Evolutionary conservation across 768 basidiomycete species (phyloP), one percentile per base, ranked within the genome.

Genomic region (Boletus eberwhitei): DNA sequence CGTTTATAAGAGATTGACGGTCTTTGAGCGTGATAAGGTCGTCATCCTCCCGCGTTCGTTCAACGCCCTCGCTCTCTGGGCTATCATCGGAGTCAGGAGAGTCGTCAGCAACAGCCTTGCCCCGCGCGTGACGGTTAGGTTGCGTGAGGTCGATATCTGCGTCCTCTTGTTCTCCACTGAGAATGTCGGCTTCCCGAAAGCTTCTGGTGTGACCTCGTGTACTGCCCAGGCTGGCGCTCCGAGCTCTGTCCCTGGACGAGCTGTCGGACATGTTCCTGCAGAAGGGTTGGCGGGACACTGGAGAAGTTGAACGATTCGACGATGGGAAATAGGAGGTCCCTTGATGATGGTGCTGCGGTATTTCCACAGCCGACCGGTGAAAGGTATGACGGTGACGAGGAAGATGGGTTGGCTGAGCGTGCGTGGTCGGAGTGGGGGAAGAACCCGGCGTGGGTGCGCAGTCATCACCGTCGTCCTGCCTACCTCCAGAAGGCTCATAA

Each of bases 1-100:
- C 95, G 74, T 99, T 99, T 69, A 98, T 97, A 63, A 97, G 88
- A 40, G 95, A 97, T 71, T 99, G 97, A 31, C 97, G 84, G 62
- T 98, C 94, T 73, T 88, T 92, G 61, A 99, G 74, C 0, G 96
- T 98, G 58, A 96, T 88, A 4, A 86, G 91, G 63, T 95, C 93
- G 31, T 87, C 86, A n/a, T 87, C 88, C 37, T 71, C 70, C 21
- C 67, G 59, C 5, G 12, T 5, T 24, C 11, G 46, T 22, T 64
- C 71, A 8, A 26, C 38, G 34, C 48, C 65, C n/a, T 71, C 71
- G 58, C 64, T 63, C 55, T 74, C 73, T 19, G 63, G 74, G 41
- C 74, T 75, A 13, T 75, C 76, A 16, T 75, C 78, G 43, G 70
- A 74, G 52, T 71, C 73, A 9, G 59, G 68, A 39, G 64, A 76